Evolutionary conservation across 768 basidiomycete species (phyloP).

Genomic region (Chiua virens): DNA sequence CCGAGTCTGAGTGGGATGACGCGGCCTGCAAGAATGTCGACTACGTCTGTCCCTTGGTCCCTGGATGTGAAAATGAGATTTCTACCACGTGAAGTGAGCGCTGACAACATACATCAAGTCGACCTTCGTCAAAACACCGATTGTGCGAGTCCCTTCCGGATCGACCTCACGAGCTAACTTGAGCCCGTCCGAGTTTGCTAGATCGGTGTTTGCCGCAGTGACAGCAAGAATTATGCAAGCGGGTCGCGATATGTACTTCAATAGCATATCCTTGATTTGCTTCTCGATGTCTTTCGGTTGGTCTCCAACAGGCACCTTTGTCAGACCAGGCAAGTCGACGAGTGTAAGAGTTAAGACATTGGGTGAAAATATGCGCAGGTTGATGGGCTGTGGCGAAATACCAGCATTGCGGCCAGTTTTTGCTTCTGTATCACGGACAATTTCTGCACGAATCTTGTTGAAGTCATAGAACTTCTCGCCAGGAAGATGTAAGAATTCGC

Average conservation of each 20-base stretch:
- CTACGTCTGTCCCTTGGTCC: conserved; percentile 97
- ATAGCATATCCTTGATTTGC: conserved; percentile 94
- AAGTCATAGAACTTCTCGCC: conserved; percentile 99
- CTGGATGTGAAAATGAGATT: conserved; percentile 40
- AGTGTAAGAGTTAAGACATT: conserved; percentile 96
- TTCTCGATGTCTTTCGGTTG: conserved; percentile 97
- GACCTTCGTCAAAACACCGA: conserved; percentile 97
- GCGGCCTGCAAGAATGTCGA: conserved; percentile 96
- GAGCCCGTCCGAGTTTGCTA: conserved; percentile 97
- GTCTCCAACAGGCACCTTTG: conserved; percentile 93
- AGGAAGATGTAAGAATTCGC: conserved; percentile 95
- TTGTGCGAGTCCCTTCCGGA: conserved; percentile 94
- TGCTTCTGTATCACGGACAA: conserved; percentile 93
- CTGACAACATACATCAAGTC: conserved; percentile 82
- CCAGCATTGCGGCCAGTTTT: conserved; percentile 99
- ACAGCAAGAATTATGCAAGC: conserved; percentile 97
- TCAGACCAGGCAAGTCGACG: conserved; percentile 96
- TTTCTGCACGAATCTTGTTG: conserved; percentile 94
- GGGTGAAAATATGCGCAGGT: conserved; percentile 95
- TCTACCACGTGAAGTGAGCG: not conserved
- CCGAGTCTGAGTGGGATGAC: conserved; percentile 95
- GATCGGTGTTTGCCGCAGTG: conserved; percentile 92
- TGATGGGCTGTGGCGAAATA: conserved; percentile 96
- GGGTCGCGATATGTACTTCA: conserved; percentile 93
- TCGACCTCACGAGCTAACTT: conserved; percentile 97